phyloP scores from a whole-genome alignment of 2,329 filamentous ascomycete genomes.

The Pyrenophora tritici-repentis region DNA sequence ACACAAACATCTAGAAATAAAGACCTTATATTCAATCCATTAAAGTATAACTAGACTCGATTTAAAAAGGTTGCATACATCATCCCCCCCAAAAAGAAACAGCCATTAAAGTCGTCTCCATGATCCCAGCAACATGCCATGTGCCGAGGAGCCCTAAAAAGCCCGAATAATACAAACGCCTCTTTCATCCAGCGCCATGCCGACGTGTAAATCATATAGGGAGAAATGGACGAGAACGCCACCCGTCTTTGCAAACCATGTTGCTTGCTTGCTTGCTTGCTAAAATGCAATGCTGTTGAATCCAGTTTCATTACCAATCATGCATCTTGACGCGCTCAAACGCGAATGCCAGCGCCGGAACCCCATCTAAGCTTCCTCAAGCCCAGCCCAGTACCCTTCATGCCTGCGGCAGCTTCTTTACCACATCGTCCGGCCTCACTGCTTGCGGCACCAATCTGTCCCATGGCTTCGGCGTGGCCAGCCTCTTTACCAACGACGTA shows the following conservation, averaged over 20 bases:
- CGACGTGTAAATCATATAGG: background rate
- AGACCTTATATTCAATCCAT: no score
- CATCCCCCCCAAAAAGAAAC: no score
- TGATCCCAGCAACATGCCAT: no score
- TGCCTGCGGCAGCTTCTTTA: conserved; percentile 36
- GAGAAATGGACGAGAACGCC: background rate
- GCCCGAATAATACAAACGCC: background rate
- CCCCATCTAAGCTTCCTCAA: conserved; percentile 41
- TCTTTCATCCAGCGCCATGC: background rate
- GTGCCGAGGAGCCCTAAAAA: background rate
- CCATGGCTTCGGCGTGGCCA: conserved; percentile 56
- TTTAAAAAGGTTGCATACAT: no score
- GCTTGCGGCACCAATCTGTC: conserved; percentile 36
- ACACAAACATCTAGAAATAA: no score
- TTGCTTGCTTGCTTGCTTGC: background rate
- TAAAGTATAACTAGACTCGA: no score
- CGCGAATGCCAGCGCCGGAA: conserved; percentile 31
- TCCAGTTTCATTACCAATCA: conserved; percentile 1
- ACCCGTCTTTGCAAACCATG: background rate
- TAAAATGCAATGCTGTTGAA: conserved; percentile 3
- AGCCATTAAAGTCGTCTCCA: no score
- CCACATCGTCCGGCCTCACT: conserved; percentile 41
- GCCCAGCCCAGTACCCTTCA: conserved; percentile 36
- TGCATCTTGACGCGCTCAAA: conserved; percentile 2
- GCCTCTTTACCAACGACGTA: conserved; percentile 66